These are phyloP conservation scores for Pilaira anomala DNA, from an alignment of 192 early-diverging fungal genomes.

Conservation along the genomic window DNA sequence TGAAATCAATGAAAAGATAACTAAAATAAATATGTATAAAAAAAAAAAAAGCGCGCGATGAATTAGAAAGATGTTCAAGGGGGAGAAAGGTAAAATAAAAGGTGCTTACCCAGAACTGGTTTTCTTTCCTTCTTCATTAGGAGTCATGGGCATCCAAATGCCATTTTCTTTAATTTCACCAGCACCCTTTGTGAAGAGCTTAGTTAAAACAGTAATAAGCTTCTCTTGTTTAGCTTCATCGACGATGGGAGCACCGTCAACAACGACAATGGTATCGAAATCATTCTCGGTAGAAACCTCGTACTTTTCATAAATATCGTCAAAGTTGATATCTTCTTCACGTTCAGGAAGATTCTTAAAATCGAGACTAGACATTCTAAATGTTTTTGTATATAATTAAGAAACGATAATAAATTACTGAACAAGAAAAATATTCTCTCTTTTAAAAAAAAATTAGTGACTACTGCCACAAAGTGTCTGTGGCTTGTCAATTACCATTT, in stretches of 20 bases:
- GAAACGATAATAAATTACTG: no score
- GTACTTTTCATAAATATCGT: conserved; percentile 82
- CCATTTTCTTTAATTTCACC: conserved; percentile 80
- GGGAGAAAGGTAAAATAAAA: no score
- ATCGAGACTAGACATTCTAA: conserved; percentile 42
- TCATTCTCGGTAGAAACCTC: conserved; percentile 68
- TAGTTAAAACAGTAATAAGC: conserved; percentile 67
- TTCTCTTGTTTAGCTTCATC: conserved; percentile 84
- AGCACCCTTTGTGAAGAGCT: conserved; percentile 74
- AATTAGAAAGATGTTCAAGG: background rate
- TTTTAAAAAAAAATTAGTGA: background rate
- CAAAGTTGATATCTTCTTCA: conserved; percentile 86
- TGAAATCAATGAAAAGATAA: conserved; percentile 93
- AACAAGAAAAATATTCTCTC: no score
- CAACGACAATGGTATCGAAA: conserved; percentile 82
- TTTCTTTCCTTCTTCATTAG: conserved; percentile 57
- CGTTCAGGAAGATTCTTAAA: conserved; percentile 59
- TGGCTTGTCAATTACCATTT: no score
- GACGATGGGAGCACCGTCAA: conserved; percentile 89
- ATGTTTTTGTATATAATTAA: no score
- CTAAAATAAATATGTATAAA: background rate
- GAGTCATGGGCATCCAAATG: conserved; percentile 85
- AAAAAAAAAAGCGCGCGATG: background rate
- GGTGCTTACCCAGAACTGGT: conserved; percentile 64
- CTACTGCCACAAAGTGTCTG: no score